These are phyloP conservation scores for Blumeriella jaapii DNA, from an alignment of 2,329 filamentous ascomycete genomes.

Conservation along the genomic window DNA sequence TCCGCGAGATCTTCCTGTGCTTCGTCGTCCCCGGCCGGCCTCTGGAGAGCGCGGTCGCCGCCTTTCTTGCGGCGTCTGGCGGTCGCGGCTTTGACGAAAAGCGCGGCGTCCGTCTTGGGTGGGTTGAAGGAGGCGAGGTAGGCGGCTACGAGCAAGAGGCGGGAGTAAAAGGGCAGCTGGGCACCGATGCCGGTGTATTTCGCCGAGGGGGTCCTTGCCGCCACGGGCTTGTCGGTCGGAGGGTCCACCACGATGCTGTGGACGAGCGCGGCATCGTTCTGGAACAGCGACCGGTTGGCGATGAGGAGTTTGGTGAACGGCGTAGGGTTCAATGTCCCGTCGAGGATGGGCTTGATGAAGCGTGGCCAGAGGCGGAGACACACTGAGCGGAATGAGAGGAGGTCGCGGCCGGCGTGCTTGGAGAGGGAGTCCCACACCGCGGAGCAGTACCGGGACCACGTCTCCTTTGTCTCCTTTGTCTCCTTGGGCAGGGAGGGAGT, in stretches of 20 bases:
- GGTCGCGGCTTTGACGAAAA: constrained; percentile 48
- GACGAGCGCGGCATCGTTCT: constrained; percentile 59
- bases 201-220: constrained; percentile 12
- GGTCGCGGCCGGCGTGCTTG: constrained; percentile 67
- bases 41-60: constrained; percentile 30
- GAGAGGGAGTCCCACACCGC: constrained; percentile 82
- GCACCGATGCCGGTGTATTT: constrained; percentile 35
- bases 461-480: constrained; percentile 50
- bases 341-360: constrained; percentile 68
- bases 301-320: constrained; percentile 81
- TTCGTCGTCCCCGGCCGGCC: constrained; percentile 31
- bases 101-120: constrained; percentile 56
- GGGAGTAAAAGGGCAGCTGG: constrained; percentile 58
- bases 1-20: constrained; percentile 63
- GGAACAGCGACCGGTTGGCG: constrained; percentile 55
- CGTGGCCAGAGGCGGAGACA: constrained; percentile 71
- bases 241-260: constrained; percentile 43
- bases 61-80: constrained; percentile 28
- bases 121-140: constrained; percentile 78
- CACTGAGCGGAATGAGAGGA: constrained; percentile 59
- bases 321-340: constrained; percentile 54
- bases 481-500: constrained; percentile 38
- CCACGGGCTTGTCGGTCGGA: constrained; percentile 6
- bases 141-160: constrained; percentile 61
- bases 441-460: constrained; percentile 71